Evolutionary conservation across 2,329 filamentous ascomycete genomes (phyloP).

Genomic region (Trichoderma oligosporum): DNA sequence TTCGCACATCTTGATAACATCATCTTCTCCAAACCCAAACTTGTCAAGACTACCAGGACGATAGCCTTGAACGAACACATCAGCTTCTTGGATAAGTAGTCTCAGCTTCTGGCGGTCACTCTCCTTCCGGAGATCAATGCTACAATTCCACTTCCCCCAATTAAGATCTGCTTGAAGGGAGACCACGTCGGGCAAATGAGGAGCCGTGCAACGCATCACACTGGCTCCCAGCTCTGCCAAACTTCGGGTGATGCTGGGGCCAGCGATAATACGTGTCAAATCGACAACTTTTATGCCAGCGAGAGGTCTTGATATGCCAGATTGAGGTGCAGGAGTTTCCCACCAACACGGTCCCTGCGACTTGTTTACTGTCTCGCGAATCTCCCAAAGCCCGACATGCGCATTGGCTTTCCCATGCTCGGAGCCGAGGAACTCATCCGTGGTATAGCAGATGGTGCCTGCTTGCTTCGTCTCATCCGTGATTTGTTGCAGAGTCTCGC

Average conservation of each 20-base stretch:
- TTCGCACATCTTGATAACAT: background rate
- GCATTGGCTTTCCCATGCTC: slow-evolving; percentile 27
- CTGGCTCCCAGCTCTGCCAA: slow-evolving; percentile 51
- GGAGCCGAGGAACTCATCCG: slow-evolving; percentile 29
- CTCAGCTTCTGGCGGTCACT: slow-evolving; percentile 38
- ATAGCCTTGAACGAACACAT: slow-evolving; percentile 60
- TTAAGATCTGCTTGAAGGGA: slow-evolving; percentile 43
- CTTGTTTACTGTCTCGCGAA: background rate
- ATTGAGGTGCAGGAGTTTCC: background rate
- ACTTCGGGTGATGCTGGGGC: background rate
- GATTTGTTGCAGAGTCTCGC: slow-evolving; percentile 20
- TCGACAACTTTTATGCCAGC: slow-evolving; percentile 50
- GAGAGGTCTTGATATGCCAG: slow-evolving; percentile 32
- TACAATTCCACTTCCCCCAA: slow-evolving; percentile 58
- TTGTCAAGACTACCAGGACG: slow-evolving; percentile 32
- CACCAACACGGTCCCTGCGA: slow-evolving; percentile 20
- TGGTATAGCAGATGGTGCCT: slow-evolving; percentile 26
- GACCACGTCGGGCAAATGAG: background rate
- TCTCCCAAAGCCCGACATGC: slow-evolving; percentile 12
- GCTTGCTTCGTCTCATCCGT: slow-evolving; percentile 26
- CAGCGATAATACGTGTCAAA: slow-evolving; percentile 30
- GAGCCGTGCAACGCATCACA: slow-evolving; percentile 61
- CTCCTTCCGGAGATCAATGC: slow-evolving; percentile 45
- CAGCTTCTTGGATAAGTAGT: slow-evolving; percentile 44
- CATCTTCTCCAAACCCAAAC: slow-evolving; percentile 7